phyloP scores from a whole-genome alignment of 2,329 filamentous ascomycete species.

The Penicillium capsulatum region DNA sequence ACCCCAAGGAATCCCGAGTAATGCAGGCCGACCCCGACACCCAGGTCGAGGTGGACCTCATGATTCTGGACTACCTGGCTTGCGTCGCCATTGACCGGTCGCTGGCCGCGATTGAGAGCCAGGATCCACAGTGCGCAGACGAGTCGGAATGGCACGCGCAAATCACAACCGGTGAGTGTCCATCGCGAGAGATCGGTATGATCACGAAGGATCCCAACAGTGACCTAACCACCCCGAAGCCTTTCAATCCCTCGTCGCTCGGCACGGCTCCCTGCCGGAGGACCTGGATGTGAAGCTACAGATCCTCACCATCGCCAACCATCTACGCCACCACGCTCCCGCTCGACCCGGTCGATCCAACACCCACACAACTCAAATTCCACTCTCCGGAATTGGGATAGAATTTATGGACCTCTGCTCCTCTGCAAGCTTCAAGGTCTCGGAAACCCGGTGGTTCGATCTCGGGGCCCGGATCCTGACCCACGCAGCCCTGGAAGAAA shows the following conservation, averaged over 20 bases:
- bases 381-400: constrained; percentile 43
- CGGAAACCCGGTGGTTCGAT: constrained; percentile 43
- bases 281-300: constrained; percentile 48
- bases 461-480: constrained; percentile 48
- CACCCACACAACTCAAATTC: constrained; percentile 17
- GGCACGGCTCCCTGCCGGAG: constrained; percentile 33
- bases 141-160: constrained; percentile 23
- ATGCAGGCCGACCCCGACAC: constrained; percentile 28
- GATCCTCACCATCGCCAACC: constrained; percentile 46
- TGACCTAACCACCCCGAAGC: constrained; percentile 25
- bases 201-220: too few species aligned
- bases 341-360: not conserved
- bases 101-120: constrained; percentile 31
- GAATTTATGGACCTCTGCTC: constrained; percentile 49
- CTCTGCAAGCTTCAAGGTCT: constrained; percentile 27
- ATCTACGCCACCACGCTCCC: constrained; percentile 42
- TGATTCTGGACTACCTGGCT: constrained; percentile 56
- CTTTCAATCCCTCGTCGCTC: constrained; percentile 43
- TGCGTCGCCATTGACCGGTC: constrained; percentile 45
- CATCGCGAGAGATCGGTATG: too few species aligned
- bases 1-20: not conserved
- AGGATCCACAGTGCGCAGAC: constrained; percentile 4
- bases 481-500: constrained; percentile 50
- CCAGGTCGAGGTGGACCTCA: constrained; percentile 49
- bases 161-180: constrained; percentile 30